A percentile compares a stretch with the other conserved stretches of the same genome.
phyloP scores from a whole-genome alignment of 495 filamentous ascomycete species.

The Penicillium manginii region DNA sequence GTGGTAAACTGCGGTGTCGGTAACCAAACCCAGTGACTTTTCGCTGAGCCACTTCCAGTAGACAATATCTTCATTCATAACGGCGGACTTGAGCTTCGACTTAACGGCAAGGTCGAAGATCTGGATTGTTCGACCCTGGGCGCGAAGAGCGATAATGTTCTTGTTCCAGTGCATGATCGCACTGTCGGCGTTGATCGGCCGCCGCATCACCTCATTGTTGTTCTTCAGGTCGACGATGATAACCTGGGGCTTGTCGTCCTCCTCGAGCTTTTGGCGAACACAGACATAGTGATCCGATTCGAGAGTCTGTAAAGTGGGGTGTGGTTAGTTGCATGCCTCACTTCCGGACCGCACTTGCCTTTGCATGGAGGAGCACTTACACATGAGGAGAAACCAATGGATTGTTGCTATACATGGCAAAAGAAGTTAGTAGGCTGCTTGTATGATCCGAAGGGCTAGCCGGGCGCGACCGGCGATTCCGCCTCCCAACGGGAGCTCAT shows the following conservation, averaged over 20 bases:
- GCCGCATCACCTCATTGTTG: slow-evolving; percentile 85
- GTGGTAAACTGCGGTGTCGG: slow-evolving; percentile 88
- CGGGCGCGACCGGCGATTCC: slow-evolving; percentile 26
- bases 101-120: slow-evolving; percentile 94
- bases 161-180: slow-evolving; percentile 99
- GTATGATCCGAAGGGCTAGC: slow-evolving; percentile 13
- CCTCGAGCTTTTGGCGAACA: slow-evolving; percentile 86
- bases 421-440: slow-evolving; percentile 43
- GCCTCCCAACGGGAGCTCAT: slow-evolving; percentile 24
- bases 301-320: slow-evolving; percentile 69
- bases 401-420: slow-evolving; percentile 57
- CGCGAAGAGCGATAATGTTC: slow-evolving; percentile 95
- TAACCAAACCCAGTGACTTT: slow-evolving; percentile 83
- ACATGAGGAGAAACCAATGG: slow-evolving; percentile 97
- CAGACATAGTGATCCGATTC: slow-evolving; percentile 97
- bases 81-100: slow-evolving; percentile 89
- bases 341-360: slow-evolving; percentile 8
- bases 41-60: slow-evolving; percentile 99
- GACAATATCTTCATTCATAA: slow-evolving; percentile 93
- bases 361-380: slow-evolving; percentile 60
- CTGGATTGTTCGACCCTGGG: slow-evolving; percentile 88
- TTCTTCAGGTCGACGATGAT: slow-evolving; percentile 97
- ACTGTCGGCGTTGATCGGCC: slow-evolving; percentile 98
- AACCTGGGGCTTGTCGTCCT: slow-evolving; percentile 82
- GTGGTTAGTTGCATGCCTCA: slow-evolving; percentile 18